A percentile compares a stretch with the other conserved stretches of the same genome.
Conservation (phyloP, 768 basidiomycete species). For the Suillus clintonianus region DNA sequence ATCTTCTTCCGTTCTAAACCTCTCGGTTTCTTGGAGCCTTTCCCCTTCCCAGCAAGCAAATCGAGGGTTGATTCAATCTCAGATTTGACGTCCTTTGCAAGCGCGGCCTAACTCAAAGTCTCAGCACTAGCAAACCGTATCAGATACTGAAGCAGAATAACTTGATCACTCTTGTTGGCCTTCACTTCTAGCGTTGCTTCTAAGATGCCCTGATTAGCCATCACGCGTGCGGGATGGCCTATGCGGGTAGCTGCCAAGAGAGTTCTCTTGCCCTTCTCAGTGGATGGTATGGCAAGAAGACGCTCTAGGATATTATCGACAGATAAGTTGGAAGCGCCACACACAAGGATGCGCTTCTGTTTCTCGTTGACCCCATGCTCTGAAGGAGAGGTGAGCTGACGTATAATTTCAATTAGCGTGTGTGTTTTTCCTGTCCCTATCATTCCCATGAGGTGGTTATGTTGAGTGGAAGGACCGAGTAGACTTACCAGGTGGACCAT, state of each 20-base stretch:
- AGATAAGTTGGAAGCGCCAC: slow-evolving; percentile 92
- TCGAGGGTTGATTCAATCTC: slow-evolving; percentile 76
- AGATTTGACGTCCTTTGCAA: slow-evolving; percentile 86
- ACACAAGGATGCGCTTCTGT: slow-evolving; percentile 73
- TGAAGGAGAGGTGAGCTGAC: slow-evolving; percentile 66
- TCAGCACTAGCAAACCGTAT: not conserved
- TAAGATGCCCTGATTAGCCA: slow-evolving; percentile 66
- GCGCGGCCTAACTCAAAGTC: slow-evolving; percentile 55
- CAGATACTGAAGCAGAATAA: slow-evolving; percentile 15
- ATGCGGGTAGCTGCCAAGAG: slow-evolving; percentile 75
- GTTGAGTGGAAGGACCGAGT: not conserved
- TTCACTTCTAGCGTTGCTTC: slow-evolving; percentile 74
- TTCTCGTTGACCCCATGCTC: slow-evolving; percentile 40
- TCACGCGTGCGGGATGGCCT: slow-evolving; percentile 93
- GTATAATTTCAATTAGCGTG: slow-evolving; percentile 91
- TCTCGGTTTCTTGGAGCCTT: slow-evolving; percentile 69
- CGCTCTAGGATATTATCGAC: slow-evolving; percentile 96
- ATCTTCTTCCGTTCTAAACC: slow-evolving; percentile 77
- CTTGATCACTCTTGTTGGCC: slow-evolving; percentile 73
- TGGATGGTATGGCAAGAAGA: slow-evolving; percentile 60
- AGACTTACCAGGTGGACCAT: slow-evolving; percentile 89
- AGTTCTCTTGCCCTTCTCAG: slow-evolving; percentile 45
- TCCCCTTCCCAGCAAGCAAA: slow-evolving; percentile 68
- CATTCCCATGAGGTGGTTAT: not conserved
- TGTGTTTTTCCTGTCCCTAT: slow-evolving; percentile 93